Evolutionary conservation across 2,329 filamentous ascomycete species (phyloP).

Genomic region (Aspergillus alliaceus): DNA sequence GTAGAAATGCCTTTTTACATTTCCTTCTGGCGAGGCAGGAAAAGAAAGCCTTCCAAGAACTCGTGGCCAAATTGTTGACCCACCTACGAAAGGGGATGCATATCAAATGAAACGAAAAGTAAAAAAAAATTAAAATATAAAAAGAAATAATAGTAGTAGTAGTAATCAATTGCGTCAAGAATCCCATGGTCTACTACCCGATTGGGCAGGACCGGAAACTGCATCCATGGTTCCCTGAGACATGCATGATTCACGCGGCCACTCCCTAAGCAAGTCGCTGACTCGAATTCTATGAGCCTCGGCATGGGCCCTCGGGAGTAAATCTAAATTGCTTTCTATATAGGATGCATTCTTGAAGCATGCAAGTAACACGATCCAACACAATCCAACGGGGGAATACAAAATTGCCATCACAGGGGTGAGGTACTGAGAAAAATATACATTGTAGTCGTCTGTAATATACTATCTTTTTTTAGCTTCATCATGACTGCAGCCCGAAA

Average conservation of each 20-base stretch:
- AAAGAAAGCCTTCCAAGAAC: neutral
- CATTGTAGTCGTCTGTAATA: constrained; percentile 9
- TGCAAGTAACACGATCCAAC: too few species aligned
- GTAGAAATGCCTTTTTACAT: neutral
- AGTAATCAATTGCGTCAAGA: constrained; percentile 19
- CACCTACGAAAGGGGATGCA: neutral
- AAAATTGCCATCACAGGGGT: neutral
- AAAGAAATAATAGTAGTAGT: too few species aligned
- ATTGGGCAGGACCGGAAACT: neutral
- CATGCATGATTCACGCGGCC: neutral
- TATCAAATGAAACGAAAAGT: too few species aligned
- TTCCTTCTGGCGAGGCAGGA: neutral
- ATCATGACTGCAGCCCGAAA: constrained; percentile 7
- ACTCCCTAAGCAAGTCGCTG: too few species aligned
- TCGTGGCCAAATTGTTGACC: neutral
- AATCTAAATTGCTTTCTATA: neutral
- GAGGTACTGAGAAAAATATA: constrained; percentile 7
- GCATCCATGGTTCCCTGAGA: neutral
- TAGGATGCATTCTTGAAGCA: too few species aligned
- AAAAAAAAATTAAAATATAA: too few species aligned
- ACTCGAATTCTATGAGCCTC: too few species aligned
- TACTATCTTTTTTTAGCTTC: constrained; percentile 8
- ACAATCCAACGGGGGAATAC: too few species aligned
- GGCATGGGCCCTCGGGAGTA: neutral
- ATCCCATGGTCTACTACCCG: neutral